Conservation (phyloP, 768 basidiomycete genomes). For the Postia placenta region DNA sequence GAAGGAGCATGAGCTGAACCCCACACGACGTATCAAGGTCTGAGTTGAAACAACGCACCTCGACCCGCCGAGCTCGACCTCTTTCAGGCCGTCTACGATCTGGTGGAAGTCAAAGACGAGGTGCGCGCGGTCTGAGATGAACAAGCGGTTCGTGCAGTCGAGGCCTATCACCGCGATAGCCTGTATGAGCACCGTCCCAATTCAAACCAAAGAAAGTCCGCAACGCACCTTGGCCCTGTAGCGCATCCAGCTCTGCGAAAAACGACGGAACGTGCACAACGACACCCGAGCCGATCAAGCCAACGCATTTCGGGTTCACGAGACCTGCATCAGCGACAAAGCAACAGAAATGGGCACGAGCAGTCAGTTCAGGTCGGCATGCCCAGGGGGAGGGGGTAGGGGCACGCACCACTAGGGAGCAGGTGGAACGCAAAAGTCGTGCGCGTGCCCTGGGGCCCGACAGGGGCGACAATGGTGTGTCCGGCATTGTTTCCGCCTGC, state of each 20-base stretch:
- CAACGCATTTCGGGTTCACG: constrained; percentile 79
- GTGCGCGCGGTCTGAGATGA: constrained; percentile 94
- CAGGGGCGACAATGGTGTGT: constrained; percentile 89
- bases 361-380: background rate
- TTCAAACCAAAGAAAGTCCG: constrained; percentile 10
- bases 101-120: constrained; percentile 99
- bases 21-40: no score
- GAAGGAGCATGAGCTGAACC: background rate
- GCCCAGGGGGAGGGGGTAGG: no score
- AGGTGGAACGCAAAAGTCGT: constrained; percentile 95
- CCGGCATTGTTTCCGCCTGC: constrained; percentile 99
- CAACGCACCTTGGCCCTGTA: constrained; percentile 84
- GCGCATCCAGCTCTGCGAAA: constrained; percentile 85
- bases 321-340: constrained; percentile 39
- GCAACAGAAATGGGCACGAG: background rate
- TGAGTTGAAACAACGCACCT: constrained; percentile 55
- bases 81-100: constrained; percentile 97
- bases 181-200: background rate
- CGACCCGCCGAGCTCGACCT: constrained; percentile 90
- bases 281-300: constrained; percentile 91
- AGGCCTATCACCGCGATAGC: constrained; percentile 59
- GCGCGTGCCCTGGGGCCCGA: constrained; percentile 59
- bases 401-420: constrained; percentile 78
- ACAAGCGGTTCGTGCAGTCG: constrained; percentile 74
- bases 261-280: constrained; percentile 95